Percentiles rank a stretch among this genome's conserved stretches.
These are phyloP conservation scores for Colletotrichum sp. DNA, from an alignment of 2,329 filamentous ascomycete species.

Conservation along the genomic window DNA sequence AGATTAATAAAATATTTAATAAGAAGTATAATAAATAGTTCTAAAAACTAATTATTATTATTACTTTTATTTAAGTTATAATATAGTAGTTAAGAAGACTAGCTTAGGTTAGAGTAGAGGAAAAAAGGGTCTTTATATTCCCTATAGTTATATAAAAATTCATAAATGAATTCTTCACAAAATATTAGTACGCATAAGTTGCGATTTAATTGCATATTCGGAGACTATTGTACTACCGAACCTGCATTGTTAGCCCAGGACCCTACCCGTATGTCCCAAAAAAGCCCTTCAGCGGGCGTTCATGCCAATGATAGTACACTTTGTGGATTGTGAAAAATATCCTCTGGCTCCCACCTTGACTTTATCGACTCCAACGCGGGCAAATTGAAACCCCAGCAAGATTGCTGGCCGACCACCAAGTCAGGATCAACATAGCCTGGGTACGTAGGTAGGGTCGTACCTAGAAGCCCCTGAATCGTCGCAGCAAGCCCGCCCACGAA, in stretches of 20 bases:
- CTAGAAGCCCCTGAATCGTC: slow-evolving; percentile 41
- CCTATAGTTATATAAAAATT: no score
- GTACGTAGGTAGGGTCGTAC: slow-evolving; percentile 55
- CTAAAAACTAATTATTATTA: no score
- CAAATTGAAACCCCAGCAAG: slow-evolving; percentile 63
- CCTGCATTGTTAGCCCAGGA: neutral
- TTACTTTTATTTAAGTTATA: no score
- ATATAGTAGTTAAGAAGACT: no score
- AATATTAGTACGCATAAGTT: neutral
- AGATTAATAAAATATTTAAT: no score
- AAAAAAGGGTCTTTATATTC: no score
- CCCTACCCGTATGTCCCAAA: neutral
- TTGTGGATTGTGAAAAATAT: slow-evolving; percentile 65
- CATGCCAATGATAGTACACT: slow-evolving; percentile 42
- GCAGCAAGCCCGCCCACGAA: slow-evolving; percentile 59
- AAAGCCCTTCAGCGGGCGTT: neutral
- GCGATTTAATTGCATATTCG: neutral
- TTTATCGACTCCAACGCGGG: slow-evolving; percentile 54
- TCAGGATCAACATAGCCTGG: slow-evolving; percentile 66
- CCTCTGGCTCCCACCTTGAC: slow-evolving; percentile 52
- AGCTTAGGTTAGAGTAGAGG: no score
- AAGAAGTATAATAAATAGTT: no score
- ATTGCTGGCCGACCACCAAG: slow-evolving; percentile 47
- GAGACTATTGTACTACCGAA: neutral
- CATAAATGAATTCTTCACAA: no score